Evolutionary conservation across 1,284 basidiomycete genomes (phyloP).

Genomic region (Moniliella sp.): DNA sequence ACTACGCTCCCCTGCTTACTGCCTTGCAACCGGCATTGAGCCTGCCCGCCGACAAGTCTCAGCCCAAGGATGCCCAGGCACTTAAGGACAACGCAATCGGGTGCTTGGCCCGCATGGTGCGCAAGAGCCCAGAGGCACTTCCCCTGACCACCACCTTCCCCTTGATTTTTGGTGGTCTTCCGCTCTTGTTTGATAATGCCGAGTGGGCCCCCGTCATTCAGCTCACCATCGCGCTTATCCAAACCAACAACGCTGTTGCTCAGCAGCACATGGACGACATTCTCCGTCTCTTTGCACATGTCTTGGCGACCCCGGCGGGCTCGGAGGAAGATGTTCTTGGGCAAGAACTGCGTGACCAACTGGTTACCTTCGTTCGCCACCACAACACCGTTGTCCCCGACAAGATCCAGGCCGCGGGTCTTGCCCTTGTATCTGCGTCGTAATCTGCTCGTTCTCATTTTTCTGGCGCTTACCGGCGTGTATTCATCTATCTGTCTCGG

Average conservation of each 20-base stretch:
- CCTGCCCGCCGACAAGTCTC: too few species aligned
- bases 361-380: neutral
- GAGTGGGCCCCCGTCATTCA: constrained; percentile 52
- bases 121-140: constrained; percentile 56
- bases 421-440: neutral
- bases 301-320: too few species aligned
- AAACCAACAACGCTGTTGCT: constrained; percentile 46
- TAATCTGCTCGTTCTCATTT: neutral
- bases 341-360: neutral
- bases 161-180: constrained; percentile 58
- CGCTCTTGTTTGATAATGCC: constrained; percentile 64
- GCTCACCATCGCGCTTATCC: constrained; percentile 69
- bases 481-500: neutral
- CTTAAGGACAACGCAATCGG: constrained; percentile 94
- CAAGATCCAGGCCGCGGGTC: too few species aligned
- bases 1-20: constrained; percentile 60
- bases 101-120: constrained; percentile 67
- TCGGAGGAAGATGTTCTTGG: neutral
- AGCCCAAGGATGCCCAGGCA: constrained; percentile 47
- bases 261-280: constrained; percentile 60
- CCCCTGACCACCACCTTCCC: constrained; percentile 72
- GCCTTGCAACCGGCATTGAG: constrained; percentile 66
- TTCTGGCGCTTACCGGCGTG: neutral
- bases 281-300: constrained; percentile 59
- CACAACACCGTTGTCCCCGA: too few species aligned